Evolutionary conservation across 1,284 basidiomycete species (phyloP), one percentile per base, ranked within the genome.

Genomic region (Butyriboletus appendiculatus): DNA sequence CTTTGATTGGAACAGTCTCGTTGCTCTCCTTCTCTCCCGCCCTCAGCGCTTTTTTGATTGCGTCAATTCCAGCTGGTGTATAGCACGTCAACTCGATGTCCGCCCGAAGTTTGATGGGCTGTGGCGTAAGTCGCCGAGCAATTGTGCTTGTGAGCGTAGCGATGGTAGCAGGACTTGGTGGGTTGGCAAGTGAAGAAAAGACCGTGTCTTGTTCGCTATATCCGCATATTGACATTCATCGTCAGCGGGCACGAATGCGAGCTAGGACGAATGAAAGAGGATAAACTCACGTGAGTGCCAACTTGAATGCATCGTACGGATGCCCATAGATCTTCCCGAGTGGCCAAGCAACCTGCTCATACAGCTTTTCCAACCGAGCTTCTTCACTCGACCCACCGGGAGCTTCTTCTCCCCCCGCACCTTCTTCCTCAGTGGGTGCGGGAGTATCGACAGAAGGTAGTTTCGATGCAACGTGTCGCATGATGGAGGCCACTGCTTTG

Each of bases 51-150:
- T 86, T 88, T 76, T 95, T 95, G 75, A 99, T 98, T 3, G 96
- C 96, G 66, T 98, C 94, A 69, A 99, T 99, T n/a, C 97, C 97
- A 34, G 92, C 86, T 55, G 95, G 96, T 6, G 90, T 91, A 74
- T 98, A 99, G 75, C 96, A 99, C 39, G 95, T 98, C 50, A 99
- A 79, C 75, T 99, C 96, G 60, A 99, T 90, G 75, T 99, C 97
- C 20, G 97, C 94, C 68, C 96, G 94, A 51, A 99, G 86, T 78
- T 98, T 99, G 81, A 99, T 96, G 12, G 97, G 96, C 73, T 99
- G 97, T 14, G 96, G 97, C 2, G 96, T 99, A 53, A 99, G 80
- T 41, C 97, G 87, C 49, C 96, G 88, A 10, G 96, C 95, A 68
- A 99, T 98, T 46, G 94, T 98, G 57, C 84, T 75, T 63, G 85